phyloP scores from a whole-genome alignment of 208 protist species.

The Crithidia brevicula region DNA sequence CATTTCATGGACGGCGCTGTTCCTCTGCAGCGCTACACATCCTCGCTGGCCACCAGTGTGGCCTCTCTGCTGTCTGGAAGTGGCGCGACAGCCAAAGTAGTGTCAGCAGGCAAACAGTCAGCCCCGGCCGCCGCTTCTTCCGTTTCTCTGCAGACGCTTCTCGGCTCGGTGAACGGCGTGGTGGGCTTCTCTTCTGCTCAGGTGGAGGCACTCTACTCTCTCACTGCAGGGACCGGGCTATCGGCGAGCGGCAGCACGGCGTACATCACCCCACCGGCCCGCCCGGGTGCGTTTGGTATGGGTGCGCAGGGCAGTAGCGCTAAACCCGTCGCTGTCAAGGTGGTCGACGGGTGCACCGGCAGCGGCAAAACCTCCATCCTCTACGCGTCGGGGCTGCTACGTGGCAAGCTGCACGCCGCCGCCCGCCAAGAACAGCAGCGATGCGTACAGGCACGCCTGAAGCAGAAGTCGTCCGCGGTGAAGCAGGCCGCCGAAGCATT shows the following conservation, averaged over 20 bases:
- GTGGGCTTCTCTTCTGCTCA: conserved; percentile 67
- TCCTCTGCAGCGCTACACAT: conserved; percentile 29
- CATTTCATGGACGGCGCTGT: conserved; percentile 31
- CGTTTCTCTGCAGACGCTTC: conserved; percentile 23
- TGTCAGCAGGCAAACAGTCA: background rate
- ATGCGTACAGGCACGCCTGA: conserved; percentile 44
- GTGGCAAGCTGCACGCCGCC: conserved; percentile 51
- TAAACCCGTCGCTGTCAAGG: conserved; percentile 36
- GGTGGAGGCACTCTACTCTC: conserved; percentile 69
- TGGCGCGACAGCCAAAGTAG: background rate
- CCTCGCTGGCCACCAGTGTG: conserved; percentile 11
- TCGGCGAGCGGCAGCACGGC: background rate
- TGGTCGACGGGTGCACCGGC: conserved; percentile 61
- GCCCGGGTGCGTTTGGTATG: background rate
- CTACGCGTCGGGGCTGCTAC: conserved; percentile 52
- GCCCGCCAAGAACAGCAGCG: conserved; percentile 67
- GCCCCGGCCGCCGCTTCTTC: background rate
- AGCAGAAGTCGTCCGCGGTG: conserved; percentile 36
- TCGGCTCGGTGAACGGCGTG: conserved; percentile 21
- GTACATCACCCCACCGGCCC: conserved; percentile 6
- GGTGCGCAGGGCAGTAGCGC: background rate
- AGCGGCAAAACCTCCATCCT: conserved; percentile 81
- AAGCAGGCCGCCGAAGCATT: conserved; percentile 26
- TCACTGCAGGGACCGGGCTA: conserved; percentile 19
- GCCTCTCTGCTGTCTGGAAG: conserved; percentile 25